A percentile compares a stretch with the other conserved stretches of the same genome.
Conservation (phyloP, 768 basidiomycete genomes). For the Pulveroboletus sp. region DNA sequence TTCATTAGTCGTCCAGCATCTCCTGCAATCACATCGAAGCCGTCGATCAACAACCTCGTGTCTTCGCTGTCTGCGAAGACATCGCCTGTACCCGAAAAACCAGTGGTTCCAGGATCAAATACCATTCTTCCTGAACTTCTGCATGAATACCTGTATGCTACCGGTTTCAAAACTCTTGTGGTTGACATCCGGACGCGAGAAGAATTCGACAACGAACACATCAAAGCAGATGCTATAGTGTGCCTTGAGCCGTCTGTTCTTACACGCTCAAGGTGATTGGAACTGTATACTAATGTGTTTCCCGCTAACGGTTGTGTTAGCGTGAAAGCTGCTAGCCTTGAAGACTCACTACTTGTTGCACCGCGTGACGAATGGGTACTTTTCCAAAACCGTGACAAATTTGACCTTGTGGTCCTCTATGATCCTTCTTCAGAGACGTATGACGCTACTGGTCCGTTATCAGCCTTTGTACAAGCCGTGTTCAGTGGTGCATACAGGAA, state of each 20-base stretch:
- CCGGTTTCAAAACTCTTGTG: conserved; percentile 59
- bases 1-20: conserved; percentile 66
- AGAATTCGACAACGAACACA: conserved; percentile 73
- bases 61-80: conserved; percentile 31
- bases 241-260: conserved; percentile 86
- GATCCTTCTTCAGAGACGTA: conserved; percentile 62
- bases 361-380: conserved; percentile 68
- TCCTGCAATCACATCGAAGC: conserved; percentile 44
- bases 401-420: conserved; percentile 85
- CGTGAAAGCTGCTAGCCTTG: conserved; percentile 62
- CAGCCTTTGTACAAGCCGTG: conserved; percentile 63
- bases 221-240: conserved; percentile 64
- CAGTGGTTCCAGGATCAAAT: conserved; percentile 57
- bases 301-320: conserved; percentile 38
- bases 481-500: conserved; percentile 72
- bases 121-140: conserved; percentile 60
- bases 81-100: conserved; percentile 32
- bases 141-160: conserved; percentile 50
- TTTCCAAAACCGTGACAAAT: conserved; percentile 85
- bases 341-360: conserved; percentile 68
- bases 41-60: conserved; percentile 40
- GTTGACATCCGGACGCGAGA: conserved; percentile 81
- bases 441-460: conserved; percentile 51
- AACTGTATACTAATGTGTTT: background rate
- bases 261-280: conserved; percentile 58